phyloP scores from a whole-genome alignment of 495 filamentous ascomycete species.

The Xylaria sp. region DNA sequence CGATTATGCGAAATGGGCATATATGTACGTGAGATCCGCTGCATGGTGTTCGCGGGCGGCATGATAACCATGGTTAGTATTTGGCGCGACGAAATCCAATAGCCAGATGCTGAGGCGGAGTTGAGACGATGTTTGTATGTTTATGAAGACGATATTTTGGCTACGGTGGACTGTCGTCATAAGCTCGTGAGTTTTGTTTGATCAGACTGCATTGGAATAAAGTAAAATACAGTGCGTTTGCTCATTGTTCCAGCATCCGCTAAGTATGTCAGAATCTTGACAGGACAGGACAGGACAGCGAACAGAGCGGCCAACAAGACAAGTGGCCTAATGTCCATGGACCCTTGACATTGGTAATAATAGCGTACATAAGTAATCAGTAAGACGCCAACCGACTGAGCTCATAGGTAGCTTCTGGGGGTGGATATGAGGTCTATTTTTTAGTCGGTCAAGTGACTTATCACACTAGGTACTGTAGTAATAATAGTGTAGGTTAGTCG shows the following conservation, averaged over 20 bases:
- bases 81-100: background rate
- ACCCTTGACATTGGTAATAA: conserved; percentile 16
- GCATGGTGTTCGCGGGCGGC: background rate
- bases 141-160: background rate
- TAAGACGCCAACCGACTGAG: conserved; percentile 6
- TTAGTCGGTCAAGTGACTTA: conserved; percentile 23
- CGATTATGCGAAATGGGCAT: background rate
- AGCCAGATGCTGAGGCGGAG: background rate
- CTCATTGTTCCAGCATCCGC: background rate
- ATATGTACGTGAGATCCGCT: background rate
- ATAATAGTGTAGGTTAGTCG: conserved; percentile 6
- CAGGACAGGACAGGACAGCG: background rate
- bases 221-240: background rate
- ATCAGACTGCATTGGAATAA: background rate
- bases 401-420: conserved; percentile 15
- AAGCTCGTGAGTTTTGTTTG: background rate
- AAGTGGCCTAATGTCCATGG: background rate
- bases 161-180: background rate
- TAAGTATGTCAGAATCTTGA: too few relatives aligned
- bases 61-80: background rate
- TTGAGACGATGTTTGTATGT: background rate
- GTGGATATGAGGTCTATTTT: conserved; percentile 13
- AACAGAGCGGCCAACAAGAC: conserved; percentile 11
- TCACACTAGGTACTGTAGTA: conserved; percentile 9
- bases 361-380: conserved; percentile 5